Evolutionary conservation across 495 filamentous ascomycete genomes (phyloP), one percentile per base, ranked within the genome.

Genomic region (Penicillium bialowiezense): DNA sequence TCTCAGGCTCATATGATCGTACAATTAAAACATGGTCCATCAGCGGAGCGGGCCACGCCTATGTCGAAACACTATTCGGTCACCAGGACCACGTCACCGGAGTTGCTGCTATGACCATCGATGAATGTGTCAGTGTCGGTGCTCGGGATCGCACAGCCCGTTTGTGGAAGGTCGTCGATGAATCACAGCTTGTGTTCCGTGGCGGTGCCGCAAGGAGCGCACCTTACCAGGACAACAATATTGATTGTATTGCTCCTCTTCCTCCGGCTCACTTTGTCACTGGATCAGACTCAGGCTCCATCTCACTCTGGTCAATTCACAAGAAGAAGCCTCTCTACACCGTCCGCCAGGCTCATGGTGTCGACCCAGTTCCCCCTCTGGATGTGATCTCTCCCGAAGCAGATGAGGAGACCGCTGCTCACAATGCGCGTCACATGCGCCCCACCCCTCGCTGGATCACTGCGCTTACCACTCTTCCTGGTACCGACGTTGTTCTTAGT

Each of bases 311-410:
- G 92, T 85, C 80, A 33, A 70, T 91, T 29, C 84, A 93, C 59
- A 95, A 93, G 69, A 98, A 98, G 78, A 98, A 98, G 65, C 85
- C 95, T 0, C 68, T 97, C n/a, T 84, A 85, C 70, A 87, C 85
- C 3, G 64, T 93, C 13, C 77, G 83, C 1, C 74, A 89, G 38
- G 89, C 93, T 4, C 93, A 98, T 66, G 93, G 93, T 20, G 68
- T 91, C 24, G 88, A 93, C 41, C 74, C 80, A 0, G 49, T 75
- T 19, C 74, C 72, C 14, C 79, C 87, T 0, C 69, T 92, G 23
- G 76, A 83, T 10, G 80, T 91, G 52, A 75, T 83, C 7, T 89
- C 83, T 0, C 87, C 90, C 7, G 89, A 95, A 61, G 59, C 59
- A 29, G 57, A 83, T 21, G 80, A 83, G 5, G 69, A 82, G 41